Percentiles rank a stretch among this genome's conserved stretches.
Conservation (phyloP, 768 basidiomycete genomes). For the Russula ochroleuca region DNA sequence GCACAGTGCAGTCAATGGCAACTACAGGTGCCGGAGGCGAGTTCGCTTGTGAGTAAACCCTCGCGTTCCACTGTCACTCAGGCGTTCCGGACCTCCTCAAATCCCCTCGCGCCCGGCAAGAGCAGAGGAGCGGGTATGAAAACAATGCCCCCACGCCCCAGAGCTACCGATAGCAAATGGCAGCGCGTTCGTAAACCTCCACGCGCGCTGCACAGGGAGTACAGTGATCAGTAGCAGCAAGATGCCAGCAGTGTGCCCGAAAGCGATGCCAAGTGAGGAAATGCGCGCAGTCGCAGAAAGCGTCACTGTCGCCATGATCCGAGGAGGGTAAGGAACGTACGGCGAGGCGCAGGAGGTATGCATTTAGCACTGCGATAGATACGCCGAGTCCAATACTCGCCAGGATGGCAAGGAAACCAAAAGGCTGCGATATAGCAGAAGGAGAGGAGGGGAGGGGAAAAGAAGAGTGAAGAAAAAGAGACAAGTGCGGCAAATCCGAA, state of each 20-base stretch:
- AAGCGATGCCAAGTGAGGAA: too few relatives aligned
- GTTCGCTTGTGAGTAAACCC: conserved; percentile 10
- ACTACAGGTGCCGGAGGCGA: background rate
- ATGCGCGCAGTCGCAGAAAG: too few relatives aligned
- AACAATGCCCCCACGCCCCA: conserved; percentile 83
- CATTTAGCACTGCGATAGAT: too few relatives aligned
- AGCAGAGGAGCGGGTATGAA: conserved; percentile 69
- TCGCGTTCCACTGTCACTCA: too few relatives aligned
- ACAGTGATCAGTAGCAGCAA: conserved; percentile 67
- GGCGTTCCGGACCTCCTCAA: too few relatives aligned
- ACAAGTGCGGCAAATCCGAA: conserved; percentile 69
- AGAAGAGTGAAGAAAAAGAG: conserved; percentile 59
- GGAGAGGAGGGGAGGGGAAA: too few relatives aligned
- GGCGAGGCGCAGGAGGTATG: too few relatives aligned
- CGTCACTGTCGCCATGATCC: too few relatives aligned
- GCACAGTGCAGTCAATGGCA: conserved; percentile 34
- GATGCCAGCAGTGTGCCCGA: too few relatives aligned
- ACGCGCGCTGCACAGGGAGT: conserved; percentile 65
- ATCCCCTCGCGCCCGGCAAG: conserved; percentile 48
- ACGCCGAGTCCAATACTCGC: conserved; percentile 87
- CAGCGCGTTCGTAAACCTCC: conserved; percentile 73
- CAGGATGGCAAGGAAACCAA: conserved; percentile 62
- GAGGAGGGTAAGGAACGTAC: too few relatives aligned
- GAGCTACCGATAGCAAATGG: conserved; percentile 80
- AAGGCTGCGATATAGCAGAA: conserved; percentile 67